Conservation (phyloP, 2,329 filamentous ascomycete species). For the Fusarium protoensiforme region DNA sequence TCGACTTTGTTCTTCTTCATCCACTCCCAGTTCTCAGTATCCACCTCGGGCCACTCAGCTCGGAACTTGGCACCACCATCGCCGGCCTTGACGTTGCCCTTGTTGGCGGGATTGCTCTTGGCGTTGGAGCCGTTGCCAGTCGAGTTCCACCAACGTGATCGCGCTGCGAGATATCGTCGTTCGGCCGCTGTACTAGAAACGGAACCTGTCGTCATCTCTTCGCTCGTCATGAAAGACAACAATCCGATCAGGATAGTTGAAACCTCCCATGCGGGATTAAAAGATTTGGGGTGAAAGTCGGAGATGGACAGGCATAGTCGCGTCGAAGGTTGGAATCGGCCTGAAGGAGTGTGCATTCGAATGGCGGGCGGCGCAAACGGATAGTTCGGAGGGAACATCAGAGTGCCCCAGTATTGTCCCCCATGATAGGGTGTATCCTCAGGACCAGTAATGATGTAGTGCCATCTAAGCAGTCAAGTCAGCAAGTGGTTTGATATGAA, state of each 20-base stretch:
- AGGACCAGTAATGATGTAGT: conserved; percentile 94
- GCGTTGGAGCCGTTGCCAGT: conserved; percentile 84
- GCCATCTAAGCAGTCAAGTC: conserved; percentile 70
- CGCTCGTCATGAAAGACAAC: conserved; percentile 96
- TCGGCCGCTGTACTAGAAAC: conserved; percentile 82
- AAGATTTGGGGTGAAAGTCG: conserved; percentile 97
- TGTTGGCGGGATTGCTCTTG: conserved; percentile 64
- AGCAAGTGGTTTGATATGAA: conserved; percentile 1
- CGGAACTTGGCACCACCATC: conserved; percentile 93
- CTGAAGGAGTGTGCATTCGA: conserved; percentile 97
- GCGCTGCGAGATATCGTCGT: conserved; percentile 79
- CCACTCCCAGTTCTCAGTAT: conserved; percentile 91
- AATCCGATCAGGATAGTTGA: conserved; percentile 95
- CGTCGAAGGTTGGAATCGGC: conserved; percentile 92
- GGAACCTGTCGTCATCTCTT: conserved; percentile 97
- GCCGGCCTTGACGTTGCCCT: conserved; percentile 88
- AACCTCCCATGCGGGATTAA: conserved; percentile 98
- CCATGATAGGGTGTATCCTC: conserved; percentile 93
- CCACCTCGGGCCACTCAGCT: conserved; percentile 88
- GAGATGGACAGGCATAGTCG: conserved; percentile 94
- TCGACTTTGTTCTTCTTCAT: conserved; percentile 88
- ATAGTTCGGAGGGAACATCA: conserved; percentile 96
- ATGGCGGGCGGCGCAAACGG: conserved; percentile 97
- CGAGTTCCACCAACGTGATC: conserved; percentile 95
- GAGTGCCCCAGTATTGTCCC: conserved; percentile 97